These are phyloP conservation scores for Sugiyamaella marilandica DNA, from an alignment of 805 yeast genomes.

Conservation along the genomic window DNA sequence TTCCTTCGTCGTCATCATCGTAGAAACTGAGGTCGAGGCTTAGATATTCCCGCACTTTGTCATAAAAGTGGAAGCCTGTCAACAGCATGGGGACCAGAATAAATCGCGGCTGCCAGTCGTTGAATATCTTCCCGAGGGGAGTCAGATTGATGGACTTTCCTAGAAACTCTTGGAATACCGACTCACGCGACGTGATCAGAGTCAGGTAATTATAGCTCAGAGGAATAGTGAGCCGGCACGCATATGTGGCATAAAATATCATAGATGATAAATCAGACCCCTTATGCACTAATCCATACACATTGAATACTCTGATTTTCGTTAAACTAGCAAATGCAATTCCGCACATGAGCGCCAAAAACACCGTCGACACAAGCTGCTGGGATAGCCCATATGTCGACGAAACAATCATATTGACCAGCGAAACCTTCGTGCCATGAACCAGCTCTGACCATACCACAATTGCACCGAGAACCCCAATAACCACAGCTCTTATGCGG, in stretches of 20 bases:
- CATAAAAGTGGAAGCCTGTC: constrained; percentile 64
- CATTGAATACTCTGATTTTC: constrained; percentile 62
- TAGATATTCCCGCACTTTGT: constrained; percentile 44
- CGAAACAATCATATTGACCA: constrained; percentile 49
- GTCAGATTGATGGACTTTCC: constrained; percentile 73
- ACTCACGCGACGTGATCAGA: constrained; percentile 48
- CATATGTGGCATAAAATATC: constrained; percentile 72
- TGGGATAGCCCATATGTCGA: constrained; percentile 38
- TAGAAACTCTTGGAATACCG: constrained; percentile 64
- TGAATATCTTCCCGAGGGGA: constrained; percentile 65
- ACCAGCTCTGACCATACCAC: constrained; percentile 70
- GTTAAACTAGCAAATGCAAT: constrained; percentile 63
- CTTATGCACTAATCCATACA: constrained; percentile 68
- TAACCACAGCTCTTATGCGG: constrained; percentile 40
- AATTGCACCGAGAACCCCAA: constrained; percentile 45
- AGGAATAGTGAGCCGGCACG: constrained; percentile 78
- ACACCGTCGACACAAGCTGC: constrained; percentile 38
- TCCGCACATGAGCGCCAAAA: constrained; percentile 64
- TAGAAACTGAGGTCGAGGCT: constrained; percentile 37
- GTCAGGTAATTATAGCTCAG: constrained; percentile 74
- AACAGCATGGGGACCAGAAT: constrained; percentile 64
- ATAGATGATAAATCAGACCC: constrained; percentile 71
- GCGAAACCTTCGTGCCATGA: constrained; percentile 62
- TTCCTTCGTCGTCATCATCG: constrained; percentile 32
- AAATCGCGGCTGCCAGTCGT: constrained; percentile 71